Base-by-base conservation (phyloP, 129 eudicot genomes). In the Tagetes erecta region DNA sequence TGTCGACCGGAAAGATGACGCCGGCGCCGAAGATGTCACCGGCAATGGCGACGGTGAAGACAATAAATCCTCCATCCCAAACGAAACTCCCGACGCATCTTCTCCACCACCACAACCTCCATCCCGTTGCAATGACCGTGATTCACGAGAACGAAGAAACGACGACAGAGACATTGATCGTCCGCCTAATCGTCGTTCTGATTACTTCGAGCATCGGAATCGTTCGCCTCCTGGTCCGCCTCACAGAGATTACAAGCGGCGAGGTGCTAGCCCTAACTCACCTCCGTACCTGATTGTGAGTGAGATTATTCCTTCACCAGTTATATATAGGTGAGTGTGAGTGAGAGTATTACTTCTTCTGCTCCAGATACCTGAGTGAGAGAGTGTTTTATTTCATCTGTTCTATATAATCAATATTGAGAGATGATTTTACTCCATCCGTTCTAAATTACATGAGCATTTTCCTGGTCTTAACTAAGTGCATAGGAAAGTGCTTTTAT, bases 121-220 rank as follows among this genome's bases (percentile, higher is more conserved):
- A 0, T 87, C 87, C 3, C 89, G 91, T 8, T 78, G 87, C 66
- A 92, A 91, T 3, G 96, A 90, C 49, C 80, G 95, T n/a, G 96
- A 89, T 57, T 86, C 94, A 2, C 44, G 94, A 36, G 96, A 89
- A 80, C 70, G 95, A 50, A 84, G 91, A 67, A 88, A 82, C 58
- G 94, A 88, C 53, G 73, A 88, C 8, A 85, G 83, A 7, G 91
- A 87, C 68, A 56, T 60, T 36, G 96, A 90, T 62, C 91, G 96
- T 7, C 91, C 90, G 0, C 86, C 90, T 3, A 81, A 85, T 49
- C 87, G 85, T 4, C 78, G 89, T 0, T 75, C 95, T 0, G 95
- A 88, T 49, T 88, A 80, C 81, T 82, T 86, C 57, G 95, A 88
- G 9, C 83, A 79, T 67, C 92, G 97, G n/a, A 88, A 86, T 53